Percentiles rank a stretch among this genome's conserved stretches.
Evolutionary conservation across 768 basidiomycete species (phyloP).

Genomic region (Tricholoma flavovirens): DNA sequence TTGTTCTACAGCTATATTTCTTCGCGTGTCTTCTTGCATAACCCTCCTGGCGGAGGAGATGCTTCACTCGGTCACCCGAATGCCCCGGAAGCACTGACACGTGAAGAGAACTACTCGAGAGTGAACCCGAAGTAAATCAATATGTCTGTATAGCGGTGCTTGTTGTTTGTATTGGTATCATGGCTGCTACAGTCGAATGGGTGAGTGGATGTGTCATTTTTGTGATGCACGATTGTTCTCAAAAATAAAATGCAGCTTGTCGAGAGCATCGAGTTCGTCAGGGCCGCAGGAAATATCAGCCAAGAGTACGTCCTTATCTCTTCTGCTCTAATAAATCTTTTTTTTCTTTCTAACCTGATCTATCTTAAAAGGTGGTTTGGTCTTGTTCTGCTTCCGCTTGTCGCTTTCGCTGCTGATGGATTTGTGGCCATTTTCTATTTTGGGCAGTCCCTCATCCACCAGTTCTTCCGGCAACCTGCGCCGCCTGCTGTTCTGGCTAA

Average conservation of each 20-base stretch:
- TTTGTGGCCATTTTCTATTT: conserved; percentile 56
- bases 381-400: conserved; percentile 61
- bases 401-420: conserved; percentile 72
- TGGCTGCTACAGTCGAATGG: conserved; percentile 70
- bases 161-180: conserved; percentile 45
- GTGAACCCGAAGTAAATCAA: conserved; percentile 56
- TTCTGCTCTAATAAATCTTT: background rate
- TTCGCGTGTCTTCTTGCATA: conserved; percentile 64
- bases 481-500: conserved; percentile 57
- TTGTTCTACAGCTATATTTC: conserved; percentile 48
- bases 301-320: conserved; percentile 38
- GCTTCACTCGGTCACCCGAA: conserved; percentile 34
- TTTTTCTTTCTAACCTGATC: conserved; percentile 1
- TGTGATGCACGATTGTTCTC: conserved; percentile 32
- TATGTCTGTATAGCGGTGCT: conserved; percentile 56
- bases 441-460: conserved; percentile 35
- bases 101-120: conserved; percentile 30
- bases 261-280: conserved; percentile 54
- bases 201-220: conserved; percentile 23
- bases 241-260: conserved; percentile 55
- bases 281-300: conserved; percentile 34
- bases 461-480: conserved; percentile 33
- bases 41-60: conserved; percentile 60
- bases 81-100: conserved; percentile 39
- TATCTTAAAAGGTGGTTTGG: conserved; percentile 61